Base-by-base conservation (phyloP, 495 filamentous ascomycete species). In the Amphirosellinia nigrospora region DNA sequence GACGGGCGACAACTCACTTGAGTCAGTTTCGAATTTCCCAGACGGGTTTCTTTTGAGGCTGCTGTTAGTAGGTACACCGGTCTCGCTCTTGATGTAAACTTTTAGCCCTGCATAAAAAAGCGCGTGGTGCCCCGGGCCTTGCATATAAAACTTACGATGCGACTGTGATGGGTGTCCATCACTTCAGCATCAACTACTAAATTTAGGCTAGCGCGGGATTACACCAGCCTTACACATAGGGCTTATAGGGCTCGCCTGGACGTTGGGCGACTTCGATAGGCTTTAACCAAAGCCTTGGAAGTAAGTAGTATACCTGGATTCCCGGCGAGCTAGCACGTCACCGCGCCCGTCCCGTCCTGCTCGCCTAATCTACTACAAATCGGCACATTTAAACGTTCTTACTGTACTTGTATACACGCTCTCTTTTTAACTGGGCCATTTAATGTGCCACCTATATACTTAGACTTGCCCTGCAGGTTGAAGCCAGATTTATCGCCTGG, bases 111-210 rank as follows among this genome's bases (percentile, higher is more conserved):
- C 64, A 34, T 34, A 52, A 43, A n/a, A 15, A 56, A 34, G 52
- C n/a, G 46, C 38, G 32, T 45, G 63, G 43, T 65, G 23, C 53
- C n/a, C 63, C 63, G 8, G 45, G 45, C 34, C 45, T 41, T 65
- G 63, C 63, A 65, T 65, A 7, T 21, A 53, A 41, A 65, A 53
- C 63, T 65, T 65, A 65, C 64, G 64, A 67, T 59, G 52, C 36
- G n/a, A 67, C 64, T 58, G 64, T 21, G 52, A 38, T 58, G 64
- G 64, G 21, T 26, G 36, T 46, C 52, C 52, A 26, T 67, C 64
- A 58, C 64, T 46, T 45, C 41, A 34, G n/a, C 36, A 34, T 46
- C 32, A 13, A 16, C 23, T 43, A n/a, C 64, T 59, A 11, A 9
- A 67, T 58, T 34, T 46, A 46, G 64, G 28, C 38, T 59, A 59